Conservation (phyloP, 352 stramenopile species). For the Phytophthora boehmeriae region DNA sequence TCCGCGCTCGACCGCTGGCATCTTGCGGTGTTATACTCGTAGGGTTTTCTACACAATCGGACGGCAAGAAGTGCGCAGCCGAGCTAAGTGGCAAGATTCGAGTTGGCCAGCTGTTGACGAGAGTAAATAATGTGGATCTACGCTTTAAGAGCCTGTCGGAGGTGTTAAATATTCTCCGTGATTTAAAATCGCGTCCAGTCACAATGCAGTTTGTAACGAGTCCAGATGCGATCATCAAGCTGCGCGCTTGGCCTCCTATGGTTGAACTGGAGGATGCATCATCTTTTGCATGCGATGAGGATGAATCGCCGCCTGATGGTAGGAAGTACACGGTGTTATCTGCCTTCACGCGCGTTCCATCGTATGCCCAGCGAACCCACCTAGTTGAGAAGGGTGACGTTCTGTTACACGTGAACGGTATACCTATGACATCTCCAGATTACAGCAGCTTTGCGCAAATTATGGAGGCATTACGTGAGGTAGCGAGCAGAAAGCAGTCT, state of each 20-base stretch:
- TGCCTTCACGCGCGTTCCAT: constrained; percentile 72
- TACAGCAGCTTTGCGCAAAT: constrained; percentile 60
- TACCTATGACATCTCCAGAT: constrained; percentile 49
- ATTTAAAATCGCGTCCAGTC: constrained; percentile 61
- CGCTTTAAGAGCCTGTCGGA: constrained; percentile 68
- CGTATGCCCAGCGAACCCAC: constrained; percentile 72
- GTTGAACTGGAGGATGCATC: constrained; percentile 68
- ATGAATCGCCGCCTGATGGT: constrained; percentile 40
- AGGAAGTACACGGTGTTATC: constrained; percentile 74
- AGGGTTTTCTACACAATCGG: constrained; percentile 57
- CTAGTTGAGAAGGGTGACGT: constrained; percentile 70
- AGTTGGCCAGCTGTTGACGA: constrained; percentile 62
- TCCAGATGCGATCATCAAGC: constrained; percentile 76
- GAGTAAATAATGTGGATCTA: constrained; percentile 74
- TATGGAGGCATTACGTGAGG: constrained; percentile 58
- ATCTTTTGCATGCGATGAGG: constrained; percentile 54
- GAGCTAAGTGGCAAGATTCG: constrained; percentile 81
- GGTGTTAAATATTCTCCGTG: constrained; percentile 62
- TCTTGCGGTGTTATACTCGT: constrained; percentile 78
- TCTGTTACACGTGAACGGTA: constrained; percentile 65
- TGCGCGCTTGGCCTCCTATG: constrained; percentile 85
- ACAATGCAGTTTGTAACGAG: constrained; percentile 80
- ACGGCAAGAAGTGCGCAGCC: constrained; percentile 60
- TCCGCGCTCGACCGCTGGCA: constrained; percentile 72
- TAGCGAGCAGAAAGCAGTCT: constrained; percentile 56